Percentiles rank a stretch among this genome's conserved stretches.
These are phyloP conservation scores for Paracamarosporium sp. DNA, from an alignment of 2,329 filamentous ascomycete genomes.

Conservation along the genomic window DNA sequence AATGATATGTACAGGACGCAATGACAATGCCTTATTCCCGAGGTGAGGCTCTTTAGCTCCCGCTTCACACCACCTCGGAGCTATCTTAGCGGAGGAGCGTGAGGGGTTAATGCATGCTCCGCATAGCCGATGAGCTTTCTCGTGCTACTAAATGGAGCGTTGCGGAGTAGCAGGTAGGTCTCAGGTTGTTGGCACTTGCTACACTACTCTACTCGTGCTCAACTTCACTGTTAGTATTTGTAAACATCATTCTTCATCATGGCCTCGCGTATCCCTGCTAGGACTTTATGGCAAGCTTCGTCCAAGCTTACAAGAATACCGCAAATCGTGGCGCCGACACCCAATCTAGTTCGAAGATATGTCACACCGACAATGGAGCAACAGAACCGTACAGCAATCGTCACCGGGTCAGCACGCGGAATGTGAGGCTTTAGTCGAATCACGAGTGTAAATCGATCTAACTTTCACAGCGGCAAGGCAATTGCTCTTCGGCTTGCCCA, in stretches of 20 bases:
- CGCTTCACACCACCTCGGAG: slow-evolving; percentile 3
- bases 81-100: slow-evolving; percentile 14
- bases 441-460: not conserved
- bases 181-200: not conserved
- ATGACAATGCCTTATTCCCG: slow-evolving; percentile 15
- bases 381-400: slow-evolving; percentile 41
- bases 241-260: slow-evolving; percentile 16
- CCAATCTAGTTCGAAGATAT: slow-evolving; percentile 33
- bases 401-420: slow-evolving; percentile 47
- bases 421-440: slow-evolving; percentile 32
- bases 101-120: slow-evolving; percentile 37
- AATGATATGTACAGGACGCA: not conserved
- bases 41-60: slow-evolving; percentile 11
- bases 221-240: not conserved
- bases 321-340: slow-evolving; percentile 19
- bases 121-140: slow-evolving; percentile 24
- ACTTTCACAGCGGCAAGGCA: slow-evolving; percentile 60
- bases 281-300: slow-evolving; percentile 27
- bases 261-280: slow-evolving; percentile 28
- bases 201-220: not conserved
- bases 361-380: slow-evolving; percentile 24
- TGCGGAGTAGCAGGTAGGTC: slow-evolving; percentile 8
- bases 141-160: slow-evolving; percentile 6
- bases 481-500: slow-evolving; percentile 68
- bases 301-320: slow-evolving; percentile 17